Base-by-base conservation (phyloP, 2,329 filamentous ascomycete species). In the Aureobasidium namibiae region DNA sequence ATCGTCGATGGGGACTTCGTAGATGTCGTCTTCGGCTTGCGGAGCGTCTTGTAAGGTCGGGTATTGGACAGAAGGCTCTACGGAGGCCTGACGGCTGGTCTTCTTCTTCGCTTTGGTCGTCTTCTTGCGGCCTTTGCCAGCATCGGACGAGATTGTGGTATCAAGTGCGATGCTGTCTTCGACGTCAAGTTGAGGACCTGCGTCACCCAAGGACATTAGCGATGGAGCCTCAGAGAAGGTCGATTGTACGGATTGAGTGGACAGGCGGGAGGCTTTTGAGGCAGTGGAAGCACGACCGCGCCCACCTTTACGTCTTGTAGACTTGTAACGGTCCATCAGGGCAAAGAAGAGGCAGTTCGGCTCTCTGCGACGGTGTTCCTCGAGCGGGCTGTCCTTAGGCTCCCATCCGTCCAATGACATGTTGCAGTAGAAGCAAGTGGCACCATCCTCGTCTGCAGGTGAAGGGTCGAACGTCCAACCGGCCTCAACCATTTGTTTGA, bases 351-450 rank as follows among this genome's bases (percentile, higher is more conserved):
- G 80, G 69, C 94, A 99, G 24, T 87, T 80, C 0, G 90, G 83
- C 1, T 87, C 87, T 65, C 94, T 85, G 58, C 83, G 85, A 66
- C 86, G 84, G 70, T 99, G 94, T 70, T 99, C 94, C 62, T 95
- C 86, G 85, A 88, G 82, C 62, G 94, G 94, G 69, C 95, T 90
- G 71, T 99, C 94, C 61, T 87, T 86, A 1, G 88, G 87, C 69
- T 97, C 94, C 94, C 95, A 99, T 7, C 91, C 91, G 72, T 97
- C 92, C 11, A 99, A 81, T 11, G 88, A 90, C 16, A 97, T 76
- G 60, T 88, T 84, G 75, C 94, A 99, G 74, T 97, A 96, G 29
- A 89, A 82, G 70, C 94, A 99, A 11, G 88, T 94, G 10, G 90
- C 89, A 75, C 92, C 89, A 72, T 99, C 94, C 64, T 94, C 87